A percentile compares a stretch with the other conserved stretches of the same genome.
These are phyloP conservation scores for Plasmopara viticola DNA, from an alignment of 352 stramenopile genomes.

Conservation along the genomic window DNA sequence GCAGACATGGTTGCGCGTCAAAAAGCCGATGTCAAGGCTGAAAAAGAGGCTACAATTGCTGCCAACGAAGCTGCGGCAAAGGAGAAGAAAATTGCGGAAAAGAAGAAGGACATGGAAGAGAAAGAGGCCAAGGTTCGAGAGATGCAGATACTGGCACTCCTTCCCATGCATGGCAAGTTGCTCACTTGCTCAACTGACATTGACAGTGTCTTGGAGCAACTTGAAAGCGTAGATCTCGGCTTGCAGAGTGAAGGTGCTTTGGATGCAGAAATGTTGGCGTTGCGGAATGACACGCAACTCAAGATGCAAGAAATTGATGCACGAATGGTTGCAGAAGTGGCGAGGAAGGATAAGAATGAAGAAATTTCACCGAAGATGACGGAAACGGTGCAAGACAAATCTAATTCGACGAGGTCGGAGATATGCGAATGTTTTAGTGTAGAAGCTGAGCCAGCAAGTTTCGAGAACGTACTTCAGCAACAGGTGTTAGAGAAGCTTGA, in stretches of 20 bases:
- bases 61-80: slow-evolving; percentile 33
- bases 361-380: slow-evolving; percentile 4
- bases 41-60: slow-evolving; percentile 16
- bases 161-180: slow-evolving; percentile 41
- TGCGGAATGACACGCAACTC: slow-evolving; percentile 15
- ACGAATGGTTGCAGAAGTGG: slow-evolving; percentile 3
- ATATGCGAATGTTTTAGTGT: not conserved
- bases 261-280: slow-evolving; percentile 14
- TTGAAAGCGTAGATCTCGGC: slow-evolving; percentile 23
- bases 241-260: not conserved
- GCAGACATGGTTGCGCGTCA: slow-evolving; percentile 27
- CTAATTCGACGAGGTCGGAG: too few relatives aligned
- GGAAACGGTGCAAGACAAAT: too few relatives aligned
- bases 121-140: slow-evolving; percentile 26
- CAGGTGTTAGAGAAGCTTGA: slow-evolving; percentile 53
- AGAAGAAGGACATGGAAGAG: slow-evolving; percentile 32
- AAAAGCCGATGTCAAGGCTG: slow-evolving; percentile 32
- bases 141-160: slow-evolving; percentile 36
- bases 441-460: slow-evolving; percentile 5
- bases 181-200: slow-evolving; percentile 38
- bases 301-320: slow-evolving; percentile 35
- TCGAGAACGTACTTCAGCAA: slow-evolving; percentile 34
- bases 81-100: slow-evolving; percentile 34
- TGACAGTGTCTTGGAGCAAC: slow-evolving; percentile 31
- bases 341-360: not conserved